Conservation (phyloP, 495 filamentous ascomycete species). For the Lophiotrema nucula region DNA sequence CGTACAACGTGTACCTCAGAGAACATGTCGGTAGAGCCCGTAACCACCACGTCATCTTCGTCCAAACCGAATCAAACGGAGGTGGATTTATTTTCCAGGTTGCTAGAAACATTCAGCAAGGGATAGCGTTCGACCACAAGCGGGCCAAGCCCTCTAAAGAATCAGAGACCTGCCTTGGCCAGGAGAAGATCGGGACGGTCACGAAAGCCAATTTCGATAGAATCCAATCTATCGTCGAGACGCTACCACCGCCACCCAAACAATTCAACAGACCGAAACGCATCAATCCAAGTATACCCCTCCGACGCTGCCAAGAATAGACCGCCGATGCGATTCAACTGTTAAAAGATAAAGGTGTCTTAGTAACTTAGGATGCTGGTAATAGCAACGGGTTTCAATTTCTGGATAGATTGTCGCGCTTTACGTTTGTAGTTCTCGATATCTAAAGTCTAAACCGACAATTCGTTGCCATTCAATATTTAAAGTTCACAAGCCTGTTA, state of each 20-base stretch:
- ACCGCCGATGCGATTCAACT: constrained; percentile 17
- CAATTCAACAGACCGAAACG: constrained; percentile 18
- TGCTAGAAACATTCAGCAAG: constrained; percentile 15
- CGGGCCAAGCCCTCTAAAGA: not conserved
- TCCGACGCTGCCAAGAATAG: constrained; percentile 26
- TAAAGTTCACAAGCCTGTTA: constrained; percentile 8
- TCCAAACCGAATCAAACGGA: constrained; percentile 7
- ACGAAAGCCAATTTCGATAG: constrained; percentile 8
- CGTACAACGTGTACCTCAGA: constrained; percentile 8
- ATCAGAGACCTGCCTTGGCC: not conserved
- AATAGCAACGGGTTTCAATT: constrained; percentile 8
- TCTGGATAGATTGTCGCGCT: constrained; percentile 10
- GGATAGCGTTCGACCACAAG: constrained; percentile 17
- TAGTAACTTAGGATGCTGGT: constrained; percentile 7
- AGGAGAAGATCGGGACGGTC: constrained; percentile 14
- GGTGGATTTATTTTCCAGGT: constrained; percentile 20
- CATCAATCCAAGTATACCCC: constrained; percentile 14
- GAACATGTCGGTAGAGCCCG: not conserved
- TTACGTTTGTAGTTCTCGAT: constrained; percentile 4
- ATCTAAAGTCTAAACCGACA: constrained; percentile 11
- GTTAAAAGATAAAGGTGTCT: constrained; percentile 7
- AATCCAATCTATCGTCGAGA: constrained; percentile 6
- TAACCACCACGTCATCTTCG: constrained; percentile 23
- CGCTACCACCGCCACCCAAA: constrained; percentile 12
- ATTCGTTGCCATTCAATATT: constrained; percentile 12